These are phyloP conservation scores for Rhododendron mucronatum DNA, from an alignment of 148 eudicot species.

Conservation along the genomic window DNA sequence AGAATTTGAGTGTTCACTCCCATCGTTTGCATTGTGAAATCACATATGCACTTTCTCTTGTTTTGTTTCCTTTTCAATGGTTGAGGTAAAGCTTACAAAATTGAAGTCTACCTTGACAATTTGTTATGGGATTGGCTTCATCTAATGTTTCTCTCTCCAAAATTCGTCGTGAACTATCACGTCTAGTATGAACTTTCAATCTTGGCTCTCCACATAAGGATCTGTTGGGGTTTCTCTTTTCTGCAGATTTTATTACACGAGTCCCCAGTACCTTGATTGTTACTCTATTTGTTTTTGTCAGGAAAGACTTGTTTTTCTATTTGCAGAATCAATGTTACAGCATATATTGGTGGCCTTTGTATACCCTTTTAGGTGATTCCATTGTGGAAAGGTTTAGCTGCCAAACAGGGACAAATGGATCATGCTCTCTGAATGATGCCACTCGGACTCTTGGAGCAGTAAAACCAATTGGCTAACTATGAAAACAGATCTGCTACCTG, in stretches of 20 bases:
- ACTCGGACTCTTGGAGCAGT: slow-evolving; percentile 8
- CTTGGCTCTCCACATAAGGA: neutral
- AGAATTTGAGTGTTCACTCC: neutral
- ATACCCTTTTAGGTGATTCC: neutral
- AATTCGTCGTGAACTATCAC: neutral
- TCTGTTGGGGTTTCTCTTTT: neutral
- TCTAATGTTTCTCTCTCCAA: neutral
- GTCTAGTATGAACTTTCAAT: neutral
- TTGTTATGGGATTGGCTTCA: neutral
- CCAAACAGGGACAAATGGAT: neutral
- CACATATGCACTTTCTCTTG: neutral
- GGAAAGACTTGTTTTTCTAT: slow-evolving; percentile 1
- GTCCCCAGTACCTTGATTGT: neutral
- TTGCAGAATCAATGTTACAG: neutral
- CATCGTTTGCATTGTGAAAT: neutral
- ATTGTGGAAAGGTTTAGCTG: neutral
- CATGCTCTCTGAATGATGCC: slow-evolving; percentile 16
- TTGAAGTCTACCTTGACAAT: neutral
- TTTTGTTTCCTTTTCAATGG: neutral
- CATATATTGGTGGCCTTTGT: neutral
- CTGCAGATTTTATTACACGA: neutral
- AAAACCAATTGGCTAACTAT: neutral
- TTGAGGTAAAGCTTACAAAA: neutral
- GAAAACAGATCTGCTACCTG: slow-evolving; percentile 15
- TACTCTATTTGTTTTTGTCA: neutral